These are phyloP conservation scores for Euphorbia lathyris DNA, from an alignment of 345 rosid species.

Conservation along the genomic window DNA sequence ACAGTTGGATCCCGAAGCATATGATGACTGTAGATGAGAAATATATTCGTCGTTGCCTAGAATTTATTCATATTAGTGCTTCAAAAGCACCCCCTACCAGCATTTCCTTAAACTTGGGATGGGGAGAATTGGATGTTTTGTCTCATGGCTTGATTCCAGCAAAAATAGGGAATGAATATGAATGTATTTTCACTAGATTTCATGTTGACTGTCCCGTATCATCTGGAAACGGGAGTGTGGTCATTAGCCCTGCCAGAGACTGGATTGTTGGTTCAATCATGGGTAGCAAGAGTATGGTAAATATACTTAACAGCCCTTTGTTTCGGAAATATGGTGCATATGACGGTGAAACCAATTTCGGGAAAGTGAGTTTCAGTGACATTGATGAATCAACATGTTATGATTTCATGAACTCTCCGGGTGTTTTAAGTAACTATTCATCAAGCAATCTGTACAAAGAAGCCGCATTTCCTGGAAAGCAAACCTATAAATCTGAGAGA, in stretches of 20 bases:
- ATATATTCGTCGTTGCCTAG: slow-evolving; percentile 69
- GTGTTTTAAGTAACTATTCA: slow-evolving; percentile 33
- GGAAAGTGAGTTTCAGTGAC: slow-evolving; percentile 27
- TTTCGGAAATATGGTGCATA: slow-evolving; percentile 39
- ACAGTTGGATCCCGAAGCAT: slow-evolving; percentile 66
- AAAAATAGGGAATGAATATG: slow-evolving; percentile 30
- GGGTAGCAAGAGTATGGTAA: slow-evolving; percentile 68
- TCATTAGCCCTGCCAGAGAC: slow-evolving; percentile 42
- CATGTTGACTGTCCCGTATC: slow-evolving; percentile 51
- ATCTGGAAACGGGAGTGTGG: slow-evolving; percentile 44
- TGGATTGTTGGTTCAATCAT: slow-evolving; percentile 63
- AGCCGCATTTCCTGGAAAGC: slow-evolving; percentile 13
- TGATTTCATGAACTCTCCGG: slow-evolving; percentile 38
- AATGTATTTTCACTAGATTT: slow-evolving; percentile 36
- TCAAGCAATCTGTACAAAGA: slow-evolving; percentile 27
- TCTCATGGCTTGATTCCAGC: slow-evolving; percentile 32
- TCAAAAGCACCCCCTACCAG: slow-evolving; percentile 45
- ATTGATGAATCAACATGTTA: slow-evolving; percentile 35
- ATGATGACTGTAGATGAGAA: slow-evolving; percentile 71
- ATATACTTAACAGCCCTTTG: slow-evolving; percentile 57
- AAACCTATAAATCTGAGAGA: slow-evolving; percentile 26
- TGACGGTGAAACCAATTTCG: slow-evolving; percentile 30
- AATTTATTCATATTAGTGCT: slow-evolving; percentile 51
- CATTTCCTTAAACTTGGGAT: slow-evolving; percentile 39
- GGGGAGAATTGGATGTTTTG: slow-evolving; percentile 32